A percentile compares a stretch with the other conserved stretches of the same genome.
Conservation (phyloP, 441 rosid genomes). For the Adansonia gregorii region DNA sequence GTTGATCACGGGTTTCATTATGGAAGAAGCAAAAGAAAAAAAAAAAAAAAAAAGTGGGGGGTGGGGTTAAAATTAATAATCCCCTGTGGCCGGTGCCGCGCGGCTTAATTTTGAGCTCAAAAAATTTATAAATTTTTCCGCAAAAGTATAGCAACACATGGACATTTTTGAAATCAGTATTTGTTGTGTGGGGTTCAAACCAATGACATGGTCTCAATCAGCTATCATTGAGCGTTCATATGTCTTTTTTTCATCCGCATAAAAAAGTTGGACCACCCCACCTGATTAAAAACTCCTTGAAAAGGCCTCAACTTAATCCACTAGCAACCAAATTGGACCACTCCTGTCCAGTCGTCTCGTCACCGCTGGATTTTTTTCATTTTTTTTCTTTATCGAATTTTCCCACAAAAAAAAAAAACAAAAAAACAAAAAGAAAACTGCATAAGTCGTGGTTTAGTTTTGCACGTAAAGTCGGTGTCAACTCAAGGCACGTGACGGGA, state of each 20-base stretch:
- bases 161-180: neutral
- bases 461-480: neutral
- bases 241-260: neutral
- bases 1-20: neutral
- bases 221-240: neutral
- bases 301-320: neutral
- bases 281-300: neutral
- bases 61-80: neutral
- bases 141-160: neutral
- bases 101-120: neutral
- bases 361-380: neutral
- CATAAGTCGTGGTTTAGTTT: neutral
- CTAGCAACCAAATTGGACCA: neutral
- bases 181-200: neutral
- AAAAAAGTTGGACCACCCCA: neutral
- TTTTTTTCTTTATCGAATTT: no score
- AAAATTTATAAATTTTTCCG: neutral
- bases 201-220: neutral
- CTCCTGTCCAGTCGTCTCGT: neutral
- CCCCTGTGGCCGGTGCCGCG: neutral
- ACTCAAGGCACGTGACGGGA: neutral
- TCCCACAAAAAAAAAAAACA: no score
- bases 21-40: neutral
- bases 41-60: neutral
- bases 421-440: no score